Conservation (phyloP, 208 protist genomes). For the Leishmania mexicana region DNA sequence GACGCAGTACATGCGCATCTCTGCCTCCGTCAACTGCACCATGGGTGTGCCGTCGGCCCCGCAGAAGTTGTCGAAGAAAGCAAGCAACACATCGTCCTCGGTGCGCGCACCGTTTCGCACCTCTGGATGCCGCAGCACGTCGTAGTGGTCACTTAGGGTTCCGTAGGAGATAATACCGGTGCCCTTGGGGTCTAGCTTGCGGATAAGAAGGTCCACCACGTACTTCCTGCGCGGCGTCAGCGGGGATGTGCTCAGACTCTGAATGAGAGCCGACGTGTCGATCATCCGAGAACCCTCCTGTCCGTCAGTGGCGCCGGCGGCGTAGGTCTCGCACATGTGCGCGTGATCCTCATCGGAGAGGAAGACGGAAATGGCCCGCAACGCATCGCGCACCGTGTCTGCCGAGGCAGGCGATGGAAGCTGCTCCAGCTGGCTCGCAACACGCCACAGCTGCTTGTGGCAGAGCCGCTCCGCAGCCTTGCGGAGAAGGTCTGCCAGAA, state of each 20-base stretch:
- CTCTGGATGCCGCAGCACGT: conserved; percentile 76
- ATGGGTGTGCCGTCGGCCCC: conserved; percentile 32
- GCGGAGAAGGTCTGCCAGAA: conserved; percentile 36
- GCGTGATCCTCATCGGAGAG: conserved; percentile 64
- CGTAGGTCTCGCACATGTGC: conserved; percentile 37
- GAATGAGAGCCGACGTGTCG: conserved; percentile 38
- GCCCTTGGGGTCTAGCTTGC: conserved; percentile 52
- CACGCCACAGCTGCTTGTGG: conserved; percentile 65
- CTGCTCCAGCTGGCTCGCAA: conserved; percentile 45
- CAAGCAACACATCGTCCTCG: conserved; percentile 45
- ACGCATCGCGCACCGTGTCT: conserved; percentile 51
- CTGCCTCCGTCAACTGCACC: conserved; percentile 48
- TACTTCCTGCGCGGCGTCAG: conserved; percentile 65
- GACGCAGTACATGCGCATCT: conserved; percentile 69
- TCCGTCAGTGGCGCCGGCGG: background rate
- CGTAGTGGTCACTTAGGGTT: conserved; percentile 56
- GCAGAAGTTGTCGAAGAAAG: conserved; percentile 61
- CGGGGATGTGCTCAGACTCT: conserved; percentile 36
- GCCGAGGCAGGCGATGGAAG: conserved; percentile 31
- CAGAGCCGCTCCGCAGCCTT: conserved; percentile 75
- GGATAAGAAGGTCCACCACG: conserved; percentile 63
- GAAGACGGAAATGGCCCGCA: conserved; percentile 70
- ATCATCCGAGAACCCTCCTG: conserved; percentile 7
- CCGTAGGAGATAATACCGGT: conserved; percentile 51
- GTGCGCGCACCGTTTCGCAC: conserved; percentile 45